Percentiles rank a stretch among this genome's conserved stretches.
Conservation (phyloP, 1,139 yeast genomes). For the Hanseniaspora gamundiae region DNA sequence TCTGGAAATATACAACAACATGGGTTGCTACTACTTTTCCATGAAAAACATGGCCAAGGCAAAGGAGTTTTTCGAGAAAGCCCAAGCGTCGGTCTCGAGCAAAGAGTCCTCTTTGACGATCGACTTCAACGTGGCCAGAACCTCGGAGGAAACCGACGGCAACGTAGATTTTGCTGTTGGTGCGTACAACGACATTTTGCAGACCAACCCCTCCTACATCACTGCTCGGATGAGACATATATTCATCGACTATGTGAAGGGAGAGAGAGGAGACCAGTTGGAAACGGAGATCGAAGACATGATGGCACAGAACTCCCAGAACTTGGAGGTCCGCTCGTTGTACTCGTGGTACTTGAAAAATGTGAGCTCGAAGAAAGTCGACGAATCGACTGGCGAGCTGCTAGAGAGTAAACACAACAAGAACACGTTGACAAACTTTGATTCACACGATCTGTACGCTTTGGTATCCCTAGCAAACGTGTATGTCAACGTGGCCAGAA, state of each 20-base stretch:
- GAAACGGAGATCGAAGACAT: slow-evolving; percentile 43
- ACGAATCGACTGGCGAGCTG: slow-evolving; percentile 33
- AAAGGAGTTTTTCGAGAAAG: slow-evolving; percentile 37
- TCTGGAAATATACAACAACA: slow-evolving; percentile 62
- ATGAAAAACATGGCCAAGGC: slow-evolving; percentile 48
- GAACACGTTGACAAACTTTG: slow-evolving; percentile 68
- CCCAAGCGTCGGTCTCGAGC: slow-evolving; percentile 28
- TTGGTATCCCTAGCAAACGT: slow-evolving; percentile 82
- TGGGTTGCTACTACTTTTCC: slow-evolving; percentile 74
- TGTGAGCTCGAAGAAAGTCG: slow-evolving; percentile 32
- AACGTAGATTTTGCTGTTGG: slow-evolving; percentile 23
- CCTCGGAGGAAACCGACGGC: slow-evolving; percentile 34
- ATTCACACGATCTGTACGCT: slow-evolving; percentile 84
- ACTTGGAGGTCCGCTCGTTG: slow-evolving; percentile 78
- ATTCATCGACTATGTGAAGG: slow-evolving; percentile 34
- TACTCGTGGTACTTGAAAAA: slow-evolving; percentile 82
- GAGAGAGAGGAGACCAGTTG: slow-evolving; percentile 33
- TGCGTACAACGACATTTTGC: slow-evolving; percentile 43
- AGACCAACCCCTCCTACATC: slow-evolving; percentile 55
- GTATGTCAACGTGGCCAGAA: slow-evolving; percentile 75
- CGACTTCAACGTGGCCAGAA: slow-evolving; percentile 51
- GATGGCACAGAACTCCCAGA: slow-evolving; percentile 41
- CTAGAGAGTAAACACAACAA: slow-evolving; percentile 72
- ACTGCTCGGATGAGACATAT: slow-evolving; percentile 67
- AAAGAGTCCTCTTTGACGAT: slow-evolving; percentile 35